These are phyloP conservation scores for Candida albicans DNA, from an alignment of 1,139 yeast species.

Conservation along the genomic window DNA sequence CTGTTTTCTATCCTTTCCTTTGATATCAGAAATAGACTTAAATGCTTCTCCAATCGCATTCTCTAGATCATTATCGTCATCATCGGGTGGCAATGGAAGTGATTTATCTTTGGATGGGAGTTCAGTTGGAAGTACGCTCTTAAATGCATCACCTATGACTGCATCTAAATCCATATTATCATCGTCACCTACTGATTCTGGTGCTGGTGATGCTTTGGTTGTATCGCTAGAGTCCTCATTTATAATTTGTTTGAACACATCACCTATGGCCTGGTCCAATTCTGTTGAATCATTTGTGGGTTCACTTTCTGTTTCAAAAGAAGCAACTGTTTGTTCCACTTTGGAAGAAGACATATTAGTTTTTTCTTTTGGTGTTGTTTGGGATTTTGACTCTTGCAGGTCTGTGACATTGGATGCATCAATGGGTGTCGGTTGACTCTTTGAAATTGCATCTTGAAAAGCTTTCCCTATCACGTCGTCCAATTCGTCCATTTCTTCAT, in stretches of 20 bases:
- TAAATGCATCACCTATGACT: constrained; percentile 29
- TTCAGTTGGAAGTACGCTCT: constrained; percentile 12
- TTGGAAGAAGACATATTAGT: background rate
- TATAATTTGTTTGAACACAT: constrained; percentile 16
- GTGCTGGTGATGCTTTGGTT: background rate
- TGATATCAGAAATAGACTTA: constrained; percentile 9
- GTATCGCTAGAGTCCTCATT: background rate
- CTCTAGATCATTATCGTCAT: constrained; percentile 22
- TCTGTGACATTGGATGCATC: background rate
- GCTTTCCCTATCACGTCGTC: constrained; percentile 29
- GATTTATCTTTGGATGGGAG: constrained; percentile 3
- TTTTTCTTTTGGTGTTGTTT: background rate
- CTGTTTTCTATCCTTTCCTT: constrained; percentile 9
- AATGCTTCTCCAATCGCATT: constrained; percentile 35
- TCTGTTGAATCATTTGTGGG: background rate
- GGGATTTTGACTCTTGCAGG: background rate
- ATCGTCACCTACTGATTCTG: constrained; percentile 1
- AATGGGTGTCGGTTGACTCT: background rate
- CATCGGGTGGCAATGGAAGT: constrained; percentile 8
- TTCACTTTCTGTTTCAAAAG: background rate
- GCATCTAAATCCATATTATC: constrained; percentile 12
- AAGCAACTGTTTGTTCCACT: background rate
- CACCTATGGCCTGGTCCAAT: constrained; percentile 12
- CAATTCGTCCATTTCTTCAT: constrained; percentile 14
- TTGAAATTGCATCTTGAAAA: constrained; percentile 7